Conservation (phyloP, 805 yeast species). For the Teunomyces lycoperdinae region DNA sequence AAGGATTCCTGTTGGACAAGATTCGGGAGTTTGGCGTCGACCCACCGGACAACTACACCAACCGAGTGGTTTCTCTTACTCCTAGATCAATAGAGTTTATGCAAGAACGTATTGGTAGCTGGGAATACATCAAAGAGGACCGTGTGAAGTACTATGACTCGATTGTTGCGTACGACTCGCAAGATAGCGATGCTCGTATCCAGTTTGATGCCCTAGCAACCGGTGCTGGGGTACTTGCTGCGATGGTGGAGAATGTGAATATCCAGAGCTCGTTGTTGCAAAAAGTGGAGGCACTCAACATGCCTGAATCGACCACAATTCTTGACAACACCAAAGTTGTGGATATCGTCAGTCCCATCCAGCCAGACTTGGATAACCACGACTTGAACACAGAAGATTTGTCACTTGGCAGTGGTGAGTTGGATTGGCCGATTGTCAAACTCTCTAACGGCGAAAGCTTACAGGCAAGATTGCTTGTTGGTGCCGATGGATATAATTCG, state of each 20-base stretch:
- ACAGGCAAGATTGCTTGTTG: slow-evolving; percentile 75
- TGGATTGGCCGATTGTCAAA: slow-evolving; percentile 75
- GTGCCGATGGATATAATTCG: slow-evolving; percentile 95
- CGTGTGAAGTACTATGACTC: slow-evolving; percentile 78
- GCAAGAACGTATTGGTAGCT: slow-evolving; percentile 63
- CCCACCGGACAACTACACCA: slow-evolving; percentile 58
- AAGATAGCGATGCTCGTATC: slow-evolving; percentile 57
- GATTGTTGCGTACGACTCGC: slow-evolving; percentile 83
- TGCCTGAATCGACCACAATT: slow-evolving; percentile 33
- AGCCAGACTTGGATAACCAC: slow-evolving; percentile 9
- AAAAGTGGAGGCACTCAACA: slow-evolving; percentile 35
- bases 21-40: slow-evolving; percentile 44
- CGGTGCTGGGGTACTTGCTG: slow-evolving; percentile 46
- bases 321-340: slow-evolving; percentile 68
- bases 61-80: slow-evolving; percentile 83
- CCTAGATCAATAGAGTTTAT: slow-evolving; percentile 72
- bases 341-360: slow-evolving; percentile 35
- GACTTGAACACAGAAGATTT: slow-evolving; percentile 18
- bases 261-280: slow-evolving; percentile 71
- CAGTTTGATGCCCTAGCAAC: slow-evolving; percentile 65
- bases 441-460: slow-evolving; percentile 62
- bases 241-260: slow-evolving; percentile 86
- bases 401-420: slow-evolving; percentile 20
- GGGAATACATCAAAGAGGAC: slow-evolving; percentile 66
- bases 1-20: slow-evolving; percentile 59